These are phyloP conservation scores for Trypethelium eluteriae DNA, from an alignment of 495 filamentous ascomycete species.

Conservation along the genomic window DNA sequence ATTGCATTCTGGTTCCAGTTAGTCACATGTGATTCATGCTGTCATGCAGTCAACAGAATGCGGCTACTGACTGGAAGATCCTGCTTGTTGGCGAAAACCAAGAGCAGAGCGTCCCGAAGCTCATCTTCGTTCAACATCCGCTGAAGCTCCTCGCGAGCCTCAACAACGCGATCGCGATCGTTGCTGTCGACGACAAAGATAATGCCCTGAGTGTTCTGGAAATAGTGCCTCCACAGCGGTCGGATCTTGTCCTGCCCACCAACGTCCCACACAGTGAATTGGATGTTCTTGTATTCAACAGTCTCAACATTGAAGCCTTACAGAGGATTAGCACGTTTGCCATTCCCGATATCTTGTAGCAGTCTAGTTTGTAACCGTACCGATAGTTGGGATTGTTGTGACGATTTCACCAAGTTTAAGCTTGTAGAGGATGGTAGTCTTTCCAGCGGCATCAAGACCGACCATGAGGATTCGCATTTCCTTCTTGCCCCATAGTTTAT, in stretches of 20 bases:
- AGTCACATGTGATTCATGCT: slow-evolving; percentile 10
- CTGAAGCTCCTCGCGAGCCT: slow-evolving; percentile 98
- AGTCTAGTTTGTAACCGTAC: slow-evolving; percentile 50
- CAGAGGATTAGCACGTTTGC: neutral
- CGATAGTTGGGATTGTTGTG: slow-evolving; percentile 98
- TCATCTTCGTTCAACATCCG: slow-evolving; percentile 99
- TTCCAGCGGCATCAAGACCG: slow-evolving; percentile 96
- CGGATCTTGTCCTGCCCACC: slow-evolving; percentile 99
- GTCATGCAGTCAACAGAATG: neutral
- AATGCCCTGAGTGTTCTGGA: slow-evolving; percentile 99
- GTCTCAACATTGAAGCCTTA: slow-evolving; percentile 99
- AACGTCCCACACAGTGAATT: slow-evolving; percentile 99
- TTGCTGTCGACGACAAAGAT: slow-evolving; percentile 99
- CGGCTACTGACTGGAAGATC: slow-evolving; percentile 80
- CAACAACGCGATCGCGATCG: slow-evolving; percentile 97
- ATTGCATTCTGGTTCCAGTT: slow-evolving; percentile 72
- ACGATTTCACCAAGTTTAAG: slow-evolving; percentile 99
- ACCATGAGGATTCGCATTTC: slow-evolving; percentile 99
- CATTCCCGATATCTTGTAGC: neutral
- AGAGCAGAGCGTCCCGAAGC: slow-evolving; percentile 88
- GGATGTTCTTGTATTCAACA: slow-evolving; percentile 99
- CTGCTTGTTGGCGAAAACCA: slow-evolving; percentile 99
- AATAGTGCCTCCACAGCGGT: slow-evolving; percentile 99
- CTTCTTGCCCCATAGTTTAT: slow-evolving; percentile 95
- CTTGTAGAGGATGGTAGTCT: slow-evolving; percentile 99